A percentile compares a stretch with the other conserved stretches of the same genome.
Evolutionary conservation across 148 eudicot genomes (phyloP).

Genomic region (Salicornia ramosissima): DNA sequence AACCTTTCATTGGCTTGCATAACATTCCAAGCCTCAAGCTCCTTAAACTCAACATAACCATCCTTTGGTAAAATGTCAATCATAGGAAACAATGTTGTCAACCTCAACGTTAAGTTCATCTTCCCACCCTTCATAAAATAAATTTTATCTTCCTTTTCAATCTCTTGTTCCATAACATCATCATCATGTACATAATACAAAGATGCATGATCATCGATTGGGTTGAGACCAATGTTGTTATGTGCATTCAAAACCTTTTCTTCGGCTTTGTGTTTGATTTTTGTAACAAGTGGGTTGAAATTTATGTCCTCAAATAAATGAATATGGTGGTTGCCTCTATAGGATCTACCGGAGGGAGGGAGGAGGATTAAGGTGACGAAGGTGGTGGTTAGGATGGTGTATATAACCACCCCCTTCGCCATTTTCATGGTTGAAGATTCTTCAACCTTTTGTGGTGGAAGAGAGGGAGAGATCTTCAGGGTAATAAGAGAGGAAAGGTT

Average conservation of each 20-base stretch:
- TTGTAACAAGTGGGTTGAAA: slow-evolving; percentile 35
- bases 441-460: slow-evolving; percentile 14
- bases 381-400: slow-evolving; percentile 32
- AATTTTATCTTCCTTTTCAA: slow-evolving; percentile 11
- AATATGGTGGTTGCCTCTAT: not conserved
- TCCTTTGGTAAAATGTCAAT: slow-evolving; percentile 35
- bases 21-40: slow-evolving; percentile 40
- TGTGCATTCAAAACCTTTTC: slow-evolving; percentile 10
- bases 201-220: not conserved
- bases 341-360: slow-evolving; percentile 15
- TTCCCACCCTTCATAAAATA: slow-evolving; percentile 37
- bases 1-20: slow-evolving; percentile 35
- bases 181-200: not conserved
- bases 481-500: not conserved
- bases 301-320: slow-evolving; percentile 14
- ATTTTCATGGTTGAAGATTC: slow-evolving; percentile 13
- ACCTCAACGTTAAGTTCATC: slow-evolving; percentile 35
- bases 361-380: slow-evolving; percentile 26
- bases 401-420: slow-evolving; percentile 39
- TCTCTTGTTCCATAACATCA: not conserved
- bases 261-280: slow-evolving; percentile 23
- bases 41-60: slow-evolving; percentile 34
- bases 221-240: not conserved
- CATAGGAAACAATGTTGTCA: slow-evolving; percentile 33
- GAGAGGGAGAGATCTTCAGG: not conserved